These are phyloP conservation scores for Aegle marmelos DNA, from an alignment of 345 rosid species.

Conservation along the genomic window DNA sequence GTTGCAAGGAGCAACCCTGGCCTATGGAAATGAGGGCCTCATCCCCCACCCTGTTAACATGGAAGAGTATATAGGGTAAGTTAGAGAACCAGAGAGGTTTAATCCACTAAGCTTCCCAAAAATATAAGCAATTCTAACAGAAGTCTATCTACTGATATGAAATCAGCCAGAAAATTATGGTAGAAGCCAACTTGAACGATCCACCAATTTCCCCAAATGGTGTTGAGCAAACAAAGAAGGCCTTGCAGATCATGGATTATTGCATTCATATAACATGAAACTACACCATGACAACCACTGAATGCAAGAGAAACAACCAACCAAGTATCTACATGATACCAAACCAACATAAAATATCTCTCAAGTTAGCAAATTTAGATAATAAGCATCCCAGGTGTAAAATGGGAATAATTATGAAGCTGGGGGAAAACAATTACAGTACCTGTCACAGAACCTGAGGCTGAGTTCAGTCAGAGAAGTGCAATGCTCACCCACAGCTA, in stretches of 20 bases:
- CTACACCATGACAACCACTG: not conserved
- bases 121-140: not conserved
- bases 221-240: not conserved
- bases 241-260: not conserved
- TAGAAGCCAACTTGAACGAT: not conserved
- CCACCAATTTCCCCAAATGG: not conserved
- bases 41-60: constrained; percentile 64
- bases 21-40: constrained; percentile 74
- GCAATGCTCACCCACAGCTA: constrained; percentile 77
- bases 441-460: constrained; percentile 89
- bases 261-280: not conserved
- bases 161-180: not conserved
- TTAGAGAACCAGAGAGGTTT: not conserved
- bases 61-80: not conserved
- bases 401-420: not conserved
- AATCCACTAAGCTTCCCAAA: not conserved
- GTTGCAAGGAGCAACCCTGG: constrained; percentile 68
- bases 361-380: not conserved
- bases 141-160: not conserved
- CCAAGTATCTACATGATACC: not conserved
- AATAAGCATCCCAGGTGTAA: not conserved
- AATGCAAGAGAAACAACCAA: not conserved
- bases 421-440: constrained; percentile 7
- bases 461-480: constrained; percentile 76
- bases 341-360: not conserved